These are phyloP conservation scores for Volvariella volvacea DNA, from an alignment of 1,284 basidiomycete species.

Conservation along the genomic window DNA sequence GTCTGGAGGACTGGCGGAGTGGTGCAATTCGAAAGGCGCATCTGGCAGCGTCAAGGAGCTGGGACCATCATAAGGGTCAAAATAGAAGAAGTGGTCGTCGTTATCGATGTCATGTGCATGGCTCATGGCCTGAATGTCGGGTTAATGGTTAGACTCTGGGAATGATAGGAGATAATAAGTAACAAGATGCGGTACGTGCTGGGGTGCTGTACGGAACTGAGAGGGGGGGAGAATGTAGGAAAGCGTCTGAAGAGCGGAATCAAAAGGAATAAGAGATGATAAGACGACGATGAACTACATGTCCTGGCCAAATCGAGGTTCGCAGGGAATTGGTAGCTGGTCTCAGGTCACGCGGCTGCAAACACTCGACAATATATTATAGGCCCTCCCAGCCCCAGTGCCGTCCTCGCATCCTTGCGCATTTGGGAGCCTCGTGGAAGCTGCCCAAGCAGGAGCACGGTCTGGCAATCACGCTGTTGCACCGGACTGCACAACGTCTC, in stretches of 20 bases:
- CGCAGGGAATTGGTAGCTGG: no score
- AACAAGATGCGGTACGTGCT: slow-evolving; percentile 5
- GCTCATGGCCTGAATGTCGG: slow-evolving; percentile 20
- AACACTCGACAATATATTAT: slow-evolving; percentile 6
- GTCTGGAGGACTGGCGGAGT: slow-evolving; percentile 7
- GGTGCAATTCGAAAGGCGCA: slow-evolving; percentile 6
- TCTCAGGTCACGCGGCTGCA: background rate
- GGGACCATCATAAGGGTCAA: slow-evolving; percentile 38
- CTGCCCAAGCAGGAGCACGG: no score
- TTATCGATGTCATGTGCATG: slow-evolving; percentile 44
- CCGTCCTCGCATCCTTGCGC: no score
- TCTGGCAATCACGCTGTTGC: no score
- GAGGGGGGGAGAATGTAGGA: slow-evolving; percentile 4
- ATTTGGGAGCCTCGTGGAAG: no score
- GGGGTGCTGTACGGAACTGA: slow-evolving; percentile 4
- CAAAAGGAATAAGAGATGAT: background rate
- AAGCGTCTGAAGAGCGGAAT: background rate
- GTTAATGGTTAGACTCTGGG: slow-evolving; percentile 8
- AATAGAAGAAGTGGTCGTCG: slow-evolving; percentile 44
- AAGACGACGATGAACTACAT: background rate
- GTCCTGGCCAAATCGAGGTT: no score
- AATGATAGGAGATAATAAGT: slow-evolving; percentile 5
- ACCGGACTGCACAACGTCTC: no score
- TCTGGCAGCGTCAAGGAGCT: slow-evolving; percentile 12
- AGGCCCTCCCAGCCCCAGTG: no score